Evolutionary conservation across 106 monocot species (phyloP).

Genomic region (Platanthera guangdongensis): DNA sequence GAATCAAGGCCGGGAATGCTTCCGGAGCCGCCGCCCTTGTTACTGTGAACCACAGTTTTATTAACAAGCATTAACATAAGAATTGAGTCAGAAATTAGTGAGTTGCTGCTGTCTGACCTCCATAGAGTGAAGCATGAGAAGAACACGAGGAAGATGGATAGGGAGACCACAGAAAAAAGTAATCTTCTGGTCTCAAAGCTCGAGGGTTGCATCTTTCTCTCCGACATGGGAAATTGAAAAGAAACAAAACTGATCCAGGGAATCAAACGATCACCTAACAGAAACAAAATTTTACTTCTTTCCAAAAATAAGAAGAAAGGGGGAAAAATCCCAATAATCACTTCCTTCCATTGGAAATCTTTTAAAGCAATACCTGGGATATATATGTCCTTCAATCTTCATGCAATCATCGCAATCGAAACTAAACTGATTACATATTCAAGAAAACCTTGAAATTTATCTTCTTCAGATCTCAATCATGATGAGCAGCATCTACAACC

Average conservation of each 20-base stretch:
- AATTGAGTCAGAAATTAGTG: conserved; percentile 20
- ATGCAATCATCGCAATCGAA: background rate
- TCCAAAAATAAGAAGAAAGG: background rate
- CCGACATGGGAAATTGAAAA: conserved; percentile 2
- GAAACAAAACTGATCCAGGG: background rate
- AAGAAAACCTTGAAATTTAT: background rate
- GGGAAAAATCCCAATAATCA: background rate
- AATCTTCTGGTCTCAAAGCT: conserved; percentile 28
- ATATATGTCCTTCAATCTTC: background rate
- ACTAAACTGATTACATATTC: background rate
- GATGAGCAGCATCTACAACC: background rate
- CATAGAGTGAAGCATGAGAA: conserved; percentile 31
- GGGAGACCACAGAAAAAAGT: conserved; percentile 24
- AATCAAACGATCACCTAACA: background rate
- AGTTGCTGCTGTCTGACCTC: conserved; percentile 13
- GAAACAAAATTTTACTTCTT: background rate
- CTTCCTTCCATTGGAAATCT: background rate
- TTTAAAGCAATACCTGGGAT: background rate
- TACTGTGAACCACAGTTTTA: conserved; percentile 9
- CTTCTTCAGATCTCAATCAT: background rate
- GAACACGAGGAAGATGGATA: conserved; percentile 35
- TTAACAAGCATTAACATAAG: conserved; percentile 19
- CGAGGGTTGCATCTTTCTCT: conserved; percentile 20
- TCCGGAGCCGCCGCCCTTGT: background rate
- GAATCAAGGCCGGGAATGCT: background rate